Conservation (phyloP, 768 basidiomycete genomes). For the Asterophora parasitica region DNA sequence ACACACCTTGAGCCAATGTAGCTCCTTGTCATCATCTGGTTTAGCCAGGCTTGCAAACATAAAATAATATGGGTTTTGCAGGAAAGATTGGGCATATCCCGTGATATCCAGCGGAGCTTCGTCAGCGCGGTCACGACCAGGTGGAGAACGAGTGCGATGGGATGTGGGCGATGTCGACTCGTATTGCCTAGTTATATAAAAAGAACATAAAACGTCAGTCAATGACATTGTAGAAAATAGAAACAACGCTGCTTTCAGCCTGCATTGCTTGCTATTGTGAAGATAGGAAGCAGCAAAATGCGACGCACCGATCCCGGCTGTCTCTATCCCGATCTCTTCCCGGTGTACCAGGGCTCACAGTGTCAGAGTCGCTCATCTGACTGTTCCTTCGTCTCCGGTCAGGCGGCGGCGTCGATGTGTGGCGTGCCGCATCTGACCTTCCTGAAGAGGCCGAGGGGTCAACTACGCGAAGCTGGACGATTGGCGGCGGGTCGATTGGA, state of each 20-base stretch:
- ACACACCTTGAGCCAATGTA: conserved; percentile 75
- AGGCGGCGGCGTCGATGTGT: conserved; percentile 10
- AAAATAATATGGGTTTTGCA: conserved; percentile 93
- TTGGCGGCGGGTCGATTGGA: conserved; percentile 94
- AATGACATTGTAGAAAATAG: neutral
- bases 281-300: too few relatives aligned
- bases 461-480: conserved; percentile 89
- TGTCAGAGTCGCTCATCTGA: conserved; percentile 3
- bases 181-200: conserved; percentile 1
- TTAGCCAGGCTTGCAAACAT: conserved; percentile 92
- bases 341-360: conserved; percentile 3
- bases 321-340: conserved; percentile 6
- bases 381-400: conserved; percentile 6
- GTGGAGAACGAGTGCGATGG: neutral
- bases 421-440: neutral
- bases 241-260: too few relatives aligned
- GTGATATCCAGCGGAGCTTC: conserved; percentile 25
- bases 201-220: neutral
- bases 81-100: conserved; percentile 54
- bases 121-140: neutral
- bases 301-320: conserved; percentile 14
- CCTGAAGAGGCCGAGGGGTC: conserved; percentile 39
- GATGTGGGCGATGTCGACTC: neutral
- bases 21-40: conserved; percentile 82
- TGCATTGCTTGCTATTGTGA: too few relatives aligned